A percentile compares a stretch with the other conserved stretches of the same genome.
Evolutionary conservation across 169 alveolate genomes (phyloP).

Genomic region (Plasmodium relictum): DNA sequence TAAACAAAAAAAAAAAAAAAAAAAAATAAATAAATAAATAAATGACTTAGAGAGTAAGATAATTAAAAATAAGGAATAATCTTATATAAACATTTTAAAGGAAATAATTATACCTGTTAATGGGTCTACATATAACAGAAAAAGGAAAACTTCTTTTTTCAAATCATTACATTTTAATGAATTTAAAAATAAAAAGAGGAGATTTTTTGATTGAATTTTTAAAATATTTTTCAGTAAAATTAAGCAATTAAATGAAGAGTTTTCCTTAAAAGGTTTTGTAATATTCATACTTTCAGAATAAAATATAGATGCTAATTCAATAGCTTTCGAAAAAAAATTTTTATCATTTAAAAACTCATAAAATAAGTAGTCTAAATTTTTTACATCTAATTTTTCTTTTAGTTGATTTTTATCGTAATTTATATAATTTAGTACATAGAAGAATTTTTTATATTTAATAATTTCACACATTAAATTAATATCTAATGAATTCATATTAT

Average conservation of each 20-base stretch:
- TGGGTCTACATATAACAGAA: constrained; percentile 7
- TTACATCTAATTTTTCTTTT: constrained; percentile 18
- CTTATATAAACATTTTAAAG: neutral
- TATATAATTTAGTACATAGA: constrained; percentile 18
- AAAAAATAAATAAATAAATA: constrained; percentile 2
- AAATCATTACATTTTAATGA: constrained; percentile 6
- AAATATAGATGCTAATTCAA: constrained; percentile 47
- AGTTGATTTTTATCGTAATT: constrained; percentile 29
- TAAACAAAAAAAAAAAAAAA: neutral
- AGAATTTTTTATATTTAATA: constrained; percentile 41
- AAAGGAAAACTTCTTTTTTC: constrained; percentile 17
- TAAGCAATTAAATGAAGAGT: constrained; percentile 18
- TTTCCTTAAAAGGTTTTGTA: constrained; percentile 36
- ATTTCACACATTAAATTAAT: constrained; percentile 62
- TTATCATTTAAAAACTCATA: constrained; percentile 23
- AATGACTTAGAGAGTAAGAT: no score
- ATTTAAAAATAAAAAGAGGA: constrained; percentile 52
- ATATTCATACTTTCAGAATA: neutral
- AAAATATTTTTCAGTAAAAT: constrained; percentile 36
- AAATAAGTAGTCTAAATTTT: constrained; percentile 46
- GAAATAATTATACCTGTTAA: constrained; percentile 26
- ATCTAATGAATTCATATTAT: constrained; percentile 22
- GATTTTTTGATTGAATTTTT: constrained; percentile 46
- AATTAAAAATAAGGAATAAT: no score
- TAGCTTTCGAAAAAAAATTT: constrained; percentile 16